Conservation (phyloP, 148 eudicot species). For the Euryodendron excelsum region DNA sequence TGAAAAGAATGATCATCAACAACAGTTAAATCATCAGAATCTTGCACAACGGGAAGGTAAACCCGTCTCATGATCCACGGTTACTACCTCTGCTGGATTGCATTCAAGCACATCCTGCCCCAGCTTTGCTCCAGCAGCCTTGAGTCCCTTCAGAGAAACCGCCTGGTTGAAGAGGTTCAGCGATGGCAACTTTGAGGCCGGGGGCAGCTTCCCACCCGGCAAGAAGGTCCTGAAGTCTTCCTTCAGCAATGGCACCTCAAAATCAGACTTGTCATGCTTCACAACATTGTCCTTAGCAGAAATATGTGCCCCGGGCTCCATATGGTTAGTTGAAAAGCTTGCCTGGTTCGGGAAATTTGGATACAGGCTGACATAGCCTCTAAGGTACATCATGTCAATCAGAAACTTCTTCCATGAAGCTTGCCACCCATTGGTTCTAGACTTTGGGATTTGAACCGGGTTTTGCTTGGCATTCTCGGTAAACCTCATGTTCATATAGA, state of each 20-base stretch:
- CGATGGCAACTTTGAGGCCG: conserved; percentile 78
- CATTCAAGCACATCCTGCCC: conserved; percentile 81
- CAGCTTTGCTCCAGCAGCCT: conserved; percentile 85
- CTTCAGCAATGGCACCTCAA: conserved; percentile 80
- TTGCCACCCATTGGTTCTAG: conserved; percentile 96
- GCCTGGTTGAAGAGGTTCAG: conserved; percentile 85
- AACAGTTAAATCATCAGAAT: conserved; percentile 46
- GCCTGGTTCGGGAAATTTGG: conserved; percentile 87
- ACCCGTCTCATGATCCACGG: conserved; percentile 69
- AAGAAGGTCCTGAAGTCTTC: conserved; percentile 59
- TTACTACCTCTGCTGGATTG: conserved; percentile 45
- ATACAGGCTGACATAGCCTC: conserved; percentile 84
- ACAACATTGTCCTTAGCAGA: conserved; percentile 80
- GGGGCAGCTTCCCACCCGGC: conserved; percentile 84
- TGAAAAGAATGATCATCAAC: background rate
- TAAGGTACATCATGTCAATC: conserved; percentile 92
- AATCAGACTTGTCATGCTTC: conserved; percentile 70
- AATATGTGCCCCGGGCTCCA: conserved; percentile 96
- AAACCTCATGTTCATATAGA: conserved; percentile 97
- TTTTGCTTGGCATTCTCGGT: conserved; percentile 86
- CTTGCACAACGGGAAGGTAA: conserved; percentile 65
- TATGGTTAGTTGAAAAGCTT: conserved; percentile 94
- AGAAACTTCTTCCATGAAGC: conserved; percentile 98
- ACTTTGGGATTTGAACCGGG: conserved; percentile 90
- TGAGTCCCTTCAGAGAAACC: conserved; percentile 75